Conservation (phyloP, 2,329 filamentous ascomycete genomes). For the Ploettnerulaceae sp. region DNA sequence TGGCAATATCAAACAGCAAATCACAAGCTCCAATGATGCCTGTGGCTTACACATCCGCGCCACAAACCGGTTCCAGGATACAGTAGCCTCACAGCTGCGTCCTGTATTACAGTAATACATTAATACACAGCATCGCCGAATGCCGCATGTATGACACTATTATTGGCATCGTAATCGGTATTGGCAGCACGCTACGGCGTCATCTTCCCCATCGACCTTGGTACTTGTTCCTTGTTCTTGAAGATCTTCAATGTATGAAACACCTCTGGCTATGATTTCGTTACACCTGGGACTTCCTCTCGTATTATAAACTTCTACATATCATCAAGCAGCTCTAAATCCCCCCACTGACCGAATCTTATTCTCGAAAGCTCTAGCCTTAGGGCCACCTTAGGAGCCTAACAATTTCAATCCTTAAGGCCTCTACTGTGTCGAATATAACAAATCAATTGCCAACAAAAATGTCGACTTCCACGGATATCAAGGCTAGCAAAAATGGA, state of each 20-base stretch:
- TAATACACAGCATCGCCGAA: constrained; percentile 1
- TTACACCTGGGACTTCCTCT: too few species aligned
- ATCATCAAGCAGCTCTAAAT: too few species aligned
- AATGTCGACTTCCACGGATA: constrained; percentile 32
- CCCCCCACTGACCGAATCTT: too few species aligned
- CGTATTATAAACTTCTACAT: too few species aligned
- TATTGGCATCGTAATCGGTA: not conserved
- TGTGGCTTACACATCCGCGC: constrained; percentile 7
- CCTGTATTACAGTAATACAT: not conserved
- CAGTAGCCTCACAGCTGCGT: not conserved
- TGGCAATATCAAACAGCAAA: not conserved
- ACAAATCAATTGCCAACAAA: constrained; percentile 1
- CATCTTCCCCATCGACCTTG: too few species aligned
- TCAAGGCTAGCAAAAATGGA: constrained; percentile 25
- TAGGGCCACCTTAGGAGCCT: too few species aligned
- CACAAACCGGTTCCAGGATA: not conserved
- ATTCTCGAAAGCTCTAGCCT: too few species aligned
- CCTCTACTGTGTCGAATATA: too few species aligned
- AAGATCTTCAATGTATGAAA: not conserved
- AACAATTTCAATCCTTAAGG: too few species aligned
- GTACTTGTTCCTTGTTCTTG: too few species aligned
- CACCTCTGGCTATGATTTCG: not conserved
- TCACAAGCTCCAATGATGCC: constrained; percentile 1
- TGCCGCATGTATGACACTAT: not conserved
- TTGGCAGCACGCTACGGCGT: too few species aligned